Evolutionary conservation across 306 rosid species (phyloP), one percentile per base, ranked within the genome.

Genomic region (Heteromeles arbutifolia): DNA sequence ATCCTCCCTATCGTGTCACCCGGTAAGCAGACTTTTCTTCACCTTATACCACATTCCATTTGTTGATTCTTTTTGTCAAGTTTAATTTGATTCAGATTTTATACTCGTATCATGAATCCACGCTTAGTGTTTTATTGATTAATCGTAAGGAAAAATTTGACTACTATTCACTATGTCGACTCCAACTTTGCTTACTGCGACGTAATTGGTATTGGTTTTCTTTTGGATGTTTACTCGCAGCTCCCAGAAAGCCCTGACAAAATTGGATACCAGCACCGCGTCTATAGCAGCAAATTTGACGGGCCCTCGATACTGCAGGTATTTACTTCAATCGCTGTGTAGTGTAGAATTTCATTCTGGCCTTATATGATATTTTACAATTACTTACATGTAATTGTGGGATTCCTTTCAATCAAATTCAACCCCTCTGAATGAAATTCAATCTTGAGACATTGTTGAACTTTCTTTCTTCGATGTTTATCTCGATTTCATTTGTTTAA

Each of bases 251-350:
- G 50, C 62, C 75, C 82, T 19, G 86, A 82, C 43, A 80, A 78
- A 79, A 84, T 53, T 77, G 84, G 80, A 39, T 84, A 44, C 69
- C 85, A 84, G 48, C 85, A 83, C 41, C 86, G 84, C 41, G 79
- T 72, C 59, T 82, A 70, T 73, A 84, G 90, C 77, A 78, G 80
- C 21, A 90, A 92, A 76, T 82, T 75, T 81, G 96, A 90, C 24
- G 91, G 84, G 37, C 85, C 97, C 69, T 80, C 97, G 31, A 75
- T 86, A 68, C 90, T 92, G 18, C 87, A 90, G 97, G 99, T 95
- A 83, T 28, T 45, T 22, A 64, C 70, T 70, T 70, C 19, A 48
- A 37, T 53, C 14, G n/a, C 25, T 65, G 4, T n/a, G 14, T 31
- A 2, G 4, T 26, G 13, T 32, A 4, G 44, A 22, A 22, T 69